These are phyloP conservation scores for Globisporangium iwayamae DNA, from an alignment of 352 stramenopile genomes.

Conservation along the genomic window DNA sequence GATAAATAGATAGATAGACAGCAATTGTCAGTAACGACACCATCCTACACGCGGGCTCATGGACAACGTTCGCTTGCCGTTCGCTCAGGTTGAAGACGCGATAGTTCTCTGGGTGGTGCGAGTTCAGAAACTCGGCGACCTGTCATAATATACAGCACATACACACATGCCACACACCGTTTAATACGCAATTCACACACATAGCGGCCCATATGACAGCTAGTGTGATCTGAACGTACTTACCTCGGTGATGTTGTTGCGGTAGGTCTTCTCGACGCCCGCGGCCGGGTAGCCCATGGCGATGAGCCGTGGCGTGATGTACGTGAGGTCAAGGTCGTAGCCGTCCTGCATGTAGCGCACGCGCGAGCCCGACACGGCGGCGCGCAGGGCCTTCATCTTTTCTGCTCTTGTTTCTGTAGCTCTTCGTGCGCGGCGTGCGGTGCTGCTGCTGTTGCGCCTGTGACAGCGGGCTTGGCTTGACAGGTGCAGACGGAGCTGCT, in stretches of 20 bases:
- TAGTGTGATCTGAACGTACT: background rate
- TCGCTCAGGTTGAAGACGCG: conserved; percentile 85
- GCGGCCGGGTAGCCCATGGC: conserved; percentile 82
- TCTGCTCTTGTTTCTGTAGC: background rate
- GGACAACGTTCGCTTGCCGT: conserved; percentile 26
- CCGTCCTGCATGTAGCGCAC: conserved; percentile 82
- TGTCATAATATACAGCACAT: conserved; percentile 5
- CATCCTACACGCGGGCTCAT: background rate
- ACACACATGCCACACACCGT: background rate
- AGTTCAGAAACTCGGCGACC: conserved; percentile 67
- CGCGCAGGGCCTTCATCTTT: conserved; percentile 75
- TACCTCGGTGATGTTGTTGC: conserved; percentile 82
- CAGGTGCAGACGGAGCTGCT: background rate
- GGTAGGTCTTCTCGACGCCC: conserved; percentile 83
- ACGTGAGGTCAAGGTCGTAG: conserved; percentile 83
- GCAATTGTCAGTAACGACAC: background rate
- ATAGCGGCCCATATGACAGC: background rate
- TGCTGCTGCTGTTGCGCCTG: background rate
- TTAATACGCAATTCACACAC: background rate
- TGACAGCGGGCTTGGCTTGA: background rate
- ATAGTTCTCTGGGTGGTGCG: conserved; percentile 58
- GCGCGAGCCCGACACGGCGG: conserved; percentile 73
- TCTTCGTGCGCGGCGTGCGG: background rate
- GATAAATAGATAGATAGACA: background rate
- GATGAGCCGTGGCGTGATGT: conserved; percentile 77